A percentile compares a stretch with the other conserved stretches of the same genome.
phyloP scores from a whole-genome alignment of 2,329 filamentous ascomycete species.

The Penicillium sp. region DNA sequence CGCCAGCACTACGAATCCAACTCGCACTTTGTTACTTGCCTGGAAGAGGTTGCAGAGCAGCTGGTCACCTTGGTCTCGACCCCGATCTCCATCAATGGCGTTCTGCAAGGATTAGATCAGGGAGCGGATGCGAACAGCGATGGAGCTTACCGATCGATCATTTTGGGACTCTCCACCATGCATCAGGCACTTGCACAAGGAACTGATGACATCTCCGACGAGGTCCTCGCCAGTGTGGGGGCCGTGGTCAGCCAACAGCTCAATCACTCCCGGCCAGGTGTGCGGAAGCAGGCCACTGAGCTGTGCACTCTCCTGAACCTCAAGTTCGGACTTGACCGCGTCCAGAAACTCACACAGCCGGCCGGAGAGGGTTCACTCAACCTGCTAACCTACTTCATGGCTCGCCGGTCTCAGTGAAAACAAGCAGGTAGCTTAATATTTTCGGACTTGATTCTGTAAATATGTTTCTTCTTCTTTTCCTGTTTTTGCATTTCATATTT shows the following conservation, averaged over 20 bases:
- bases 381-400: conserved; percentile 44
- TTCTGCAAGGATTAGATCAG: conserved; percentile 35
- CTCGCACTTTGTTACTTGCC: conserved; percentile 44
- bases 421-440: not conserved
- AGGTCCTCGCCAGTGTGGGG: conserved; percentile 32
- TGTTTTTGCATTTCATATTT: not conserved
- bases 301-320: conserved; percentile 37
- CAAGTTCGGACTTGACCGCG: conserved; percentile 28
- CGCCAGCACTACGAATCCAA: conserved; percentile 43
- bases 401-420: conserved; percentile 26
- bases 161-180: conserved; percentile 35
- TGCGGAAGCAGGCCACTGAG: conserved; percentile 43
- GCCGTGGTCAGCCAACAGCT: conserved; percentile 38
- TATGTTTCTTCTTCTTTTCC: conserved; percentile 1
- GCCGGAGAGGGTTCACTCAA: conserved; percentile 38
- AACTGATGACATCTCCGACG: conserved; percentile 24
- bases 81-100: conserved; percentile 33
- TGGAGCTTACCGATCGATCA: conserved; percentile 37
- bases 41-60: conserved; percentile 44
- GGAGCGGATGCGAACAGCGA: conserved; percentile 36
- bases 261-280: conserved; percentile 39
- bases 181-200: conserved; percentile 24
- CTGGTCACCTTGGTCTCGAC: conserved; percentile 34
- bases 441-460: conserved; percentile 10
- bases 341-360: conserved; percentile 36